Conservation (phyloP, 306 rosid genomes). For the Trichosanthes truncata region DNA sequence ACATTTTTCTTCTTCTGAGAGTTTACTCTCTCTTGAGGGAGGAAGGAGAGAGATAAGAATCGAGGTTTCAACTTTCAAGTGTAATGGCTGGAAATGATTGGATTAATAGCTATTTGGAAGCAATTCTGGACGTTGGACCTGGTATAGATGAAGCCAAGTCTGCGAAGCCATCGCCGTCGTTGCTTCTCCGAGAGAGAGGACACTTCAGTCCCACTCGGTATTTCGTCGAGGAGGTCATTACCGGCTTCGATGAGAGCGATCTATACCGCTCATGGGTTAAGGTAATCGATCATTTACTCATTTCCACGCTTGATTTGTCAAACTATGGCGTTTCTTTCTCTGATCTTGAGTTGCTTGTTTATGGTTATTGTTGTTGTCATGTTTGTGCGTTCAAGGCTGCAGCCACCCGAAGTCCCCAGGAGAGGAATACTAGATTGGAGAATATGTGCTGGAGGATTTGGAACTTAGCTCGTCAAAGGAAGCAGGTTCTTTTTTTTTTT, state of each 20-base stretch:
- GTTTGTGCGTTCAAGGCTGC: conserved; percentile 44
- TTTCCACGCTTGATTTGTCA: background rate
- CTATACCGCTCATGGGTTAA: conserved; percentile 96
- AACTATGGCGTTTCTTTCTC: background rate
- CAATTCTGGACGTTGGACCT: conserved; percentile 89
- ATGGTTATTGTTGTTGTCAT: background rate
- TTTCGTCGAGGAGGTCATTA: conserved; percentile 89
- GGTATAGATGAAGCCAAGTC: conserved; percentile 64
- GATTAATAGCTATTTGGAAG: conserved; percentile 90
- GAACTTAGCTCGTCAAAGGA: conserved; percentile 97
- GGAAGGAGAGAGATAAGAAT: background rate
- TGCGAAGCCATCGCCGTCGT: conserved; percentile 32
- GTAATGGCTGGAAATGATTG: conserved; percentile 92
- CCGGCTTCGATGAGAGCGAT: conserved; percentile 96
- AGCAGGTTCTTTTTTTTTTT: conserved; percentile 44
- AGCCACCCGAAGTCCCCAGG: conserved; percentile 93
- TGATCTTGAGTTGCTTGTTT: background rate
- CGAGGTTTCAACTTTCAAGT: background rate
- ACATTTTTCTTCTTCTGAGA: background rate
- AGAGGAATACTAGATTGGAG: conserved; percentile 94
- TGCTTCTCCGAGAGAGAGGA: conserved; percentile 85
- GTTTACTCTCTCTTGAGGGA: background rate
- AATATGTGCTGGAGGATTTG: conserved; percentile 99
- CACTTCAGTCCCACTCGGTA: conserved; percentile 94
- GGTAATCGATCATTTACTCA: conserved; percentile 18